Evolutionary conservation across 1,284 basidiomycete genomes (phyloP).

Genomic region (Marasmius fiardii): DNA sequence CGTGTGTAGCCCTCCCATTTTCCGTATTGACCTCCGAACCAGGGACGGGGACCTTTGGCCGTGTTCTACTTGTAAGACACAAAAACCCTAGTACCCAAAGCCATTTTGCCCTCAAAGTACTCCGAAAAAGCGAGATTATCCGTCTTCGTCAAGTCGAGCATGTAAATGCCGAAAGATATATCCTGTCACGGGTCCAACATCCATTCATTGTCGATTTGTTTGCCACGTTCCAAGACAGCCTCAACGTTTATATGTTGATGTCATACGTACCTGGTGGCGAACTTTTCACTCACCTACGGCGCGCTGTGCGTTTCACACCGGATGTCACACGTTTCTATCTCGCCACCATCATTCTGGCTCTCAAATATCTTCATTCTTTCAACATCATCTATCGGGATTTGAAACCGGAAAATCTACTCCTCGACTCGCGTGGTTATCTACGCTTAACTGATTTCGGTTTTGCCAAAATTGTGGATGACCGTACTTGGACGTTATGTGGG

Average conservation of each 20-base stretch:
- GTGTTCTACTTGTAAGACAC: slow-evolving; percentile 82
- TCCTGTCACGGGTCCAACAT: slow-evolving; percentile 83
- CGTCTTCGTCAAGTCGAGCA: slow-evolving; percentile 97
- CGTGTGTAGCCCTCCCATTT: slow-evolving; percentile 4
- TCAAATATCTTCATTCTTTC: slow-evolving; percentile 96
- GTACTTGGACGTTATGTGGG: slow-evolving; percentile 98
- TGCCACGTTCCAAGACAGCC: slow-evolving; percentile 93
- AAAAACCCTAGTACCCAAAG: slow-evolving; percentile 48
- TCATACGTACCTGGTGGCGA: slow-evolving; percentile 98
- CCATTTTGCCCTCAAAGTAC: slow-evolving; percentile 91
- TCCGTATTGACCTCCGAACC: slow-evolving; percentile 13
- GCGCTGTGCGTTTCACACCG: slow-evolving; percentile 93
- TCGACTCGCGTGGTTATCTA: slow-evolving; percentile 94
- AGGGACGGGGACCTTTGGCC: slow-evolving; percentile 94
- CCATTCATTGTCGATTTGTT: slow-evolving; percentile 87
- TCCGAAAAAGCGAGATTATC: slow-evolving; percentile 91
- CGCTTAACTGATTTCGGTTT: slow-evolving; percentile 99
- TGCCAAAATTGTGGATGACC: slow-evolving; percentile 97
- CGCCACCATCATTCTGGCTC: slow-evolving; percentile 92
- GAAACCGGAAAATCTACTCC: slow-evolving; percentile 95
- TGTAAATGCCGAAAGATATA: slow-evolving; percentile 96
- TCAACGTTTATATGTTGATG: slow-evolving; percentile 98
- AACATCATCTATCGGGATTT: slow-evolving; percentile 99
- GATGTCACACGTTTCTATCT: slow-evolving; percentile 99
- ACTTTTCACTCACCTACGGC: slow-evolving; percentile 90